Percentiles rank a stretch among this genome's conserved stretches.
Conservation (phyloP, 768 basidiomycete species). For the Lanmaoa rubissima region DNA sequence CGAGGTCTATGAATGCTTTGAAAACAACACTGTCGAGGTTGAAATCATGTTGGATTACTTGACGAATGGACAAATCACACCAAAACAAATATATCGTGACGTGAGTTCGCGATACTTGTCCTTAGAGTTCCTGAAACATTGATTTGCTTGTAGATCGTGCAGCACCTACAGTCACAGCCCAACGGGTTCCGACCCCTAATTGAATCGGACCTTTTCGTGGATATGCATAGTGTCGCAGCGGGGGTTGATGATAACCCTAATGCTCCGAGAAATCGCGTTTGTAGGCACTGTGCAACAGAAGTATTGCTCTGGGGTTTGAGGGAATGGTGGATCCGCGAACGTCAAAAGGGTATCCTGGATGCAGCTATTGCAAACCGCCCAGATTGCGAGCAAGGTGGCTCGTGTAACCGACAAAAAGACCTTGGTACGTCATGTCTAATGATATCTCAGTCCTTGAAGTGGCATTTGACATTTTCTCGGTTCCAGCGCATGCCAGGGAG, state of each 20-base stretch:
- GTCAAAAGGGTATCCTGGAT: constrained; percentile 65
- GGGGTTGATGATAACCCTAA: constrained; percentile 56
- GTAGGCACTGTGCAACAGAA: constrained; percentile 72
- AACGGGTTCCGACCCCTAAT: constrained; percentile 63
- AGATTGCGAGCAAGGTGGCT: constrained; percentile 65
- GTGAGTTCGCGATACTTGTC: constrained; percentile 36
- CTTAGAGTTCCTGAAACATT: background rate
- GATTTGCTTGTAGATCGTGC: constrained; percentile 50
- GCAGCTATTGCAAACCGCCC: constrained; percentile 53
- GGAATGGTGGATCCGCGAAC: constrained; percentile 83
- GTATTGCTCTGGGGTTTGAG: constrained; percentile 72
- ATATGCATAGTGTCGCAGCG: constrained; percentile 58
- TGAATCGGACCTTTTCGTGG: constrained; percentile 68
- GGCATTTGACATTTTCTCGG: constrained; percentile 8
- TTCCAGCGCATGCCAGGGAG: constrained; percentile 67
- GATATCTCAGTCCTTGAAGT: background rate
- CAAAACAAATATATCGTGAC: constrained; percentile 75
- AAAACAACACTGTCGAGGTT: constrained; percentile 74
- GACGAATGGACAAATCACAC: constrained; percentile 55
- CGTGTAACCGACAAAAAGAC: constrained; percentile 62
- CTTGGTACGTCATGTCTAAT: constrained; percentile 45
- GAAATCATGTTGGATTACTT: constrained; percentile 85
- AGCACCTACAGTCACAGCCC: constrained; percentile 58
- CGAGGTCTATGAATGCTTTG: constrained; percentile 78
- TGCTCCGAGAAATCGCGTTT: constrained; percentile 60